Evolutionary conservation across 345 rosid species (phyloP), one percentile per base, ranked within the genome.

Genomic region (Conringia planisiliqua): DNA sequence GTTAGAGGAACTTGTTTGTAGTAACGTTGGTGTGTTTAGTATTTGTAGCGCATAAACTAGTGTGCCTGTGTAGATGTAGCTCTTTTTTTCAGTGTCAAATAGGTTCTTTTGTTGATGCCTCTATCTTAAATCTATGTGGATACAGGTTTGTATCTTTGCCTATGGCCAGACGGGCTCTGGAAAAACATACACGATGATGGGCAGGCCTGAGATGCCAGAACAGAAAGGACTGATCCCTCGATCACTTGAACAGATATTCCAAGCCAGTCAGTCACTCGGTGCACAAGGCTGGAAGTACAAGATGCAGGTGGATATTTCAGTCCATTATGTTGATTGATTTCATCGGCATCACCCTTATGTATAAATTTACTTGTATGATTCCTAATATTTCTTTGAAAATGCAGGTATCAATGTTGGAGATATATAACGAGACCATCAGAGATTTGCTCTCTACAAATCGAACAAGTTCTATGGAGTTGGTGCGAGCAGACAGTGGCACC

Each of bases 101-200:
- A 16, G 10, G 22, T 18, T 48, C 27, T 3, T 48, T 17, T 16
- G 52, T 17, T 29, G 18, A 50, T 36, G 40, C 48, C 5, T 24
- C 48, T 61, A 11, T n/a, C 26, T 48, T 8, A n/a, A 42, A n/a
- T 17, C 10, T n/a, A 44, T 68, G 36, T 42, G 50, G 68, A 74
- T 27, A 79, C 80, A 95, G 97, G 97, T 95, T 6, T 95, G 99
- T 65, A 95, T 95, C 43, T 95, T 95, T 88, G 99, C 99, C 26
- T 95, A 95, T 54, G 98, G 99, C 38, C 98, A 95, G 66, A 95
- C 99, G 3, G 99, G 99, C 36, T 95, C 99, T 3, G 99, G 99
- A 1, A 92, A 95, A 82, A 95, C 99, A 5, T 92, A 95, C 71
- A 95, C 99, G 7, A 95, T 95, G 99, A 89, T 95, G 98, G 99